phyloP scores from a whole-genome alignment of 2,329 filamentous ascomycete species.

The Westerdykella aurantiaca region DNA sequence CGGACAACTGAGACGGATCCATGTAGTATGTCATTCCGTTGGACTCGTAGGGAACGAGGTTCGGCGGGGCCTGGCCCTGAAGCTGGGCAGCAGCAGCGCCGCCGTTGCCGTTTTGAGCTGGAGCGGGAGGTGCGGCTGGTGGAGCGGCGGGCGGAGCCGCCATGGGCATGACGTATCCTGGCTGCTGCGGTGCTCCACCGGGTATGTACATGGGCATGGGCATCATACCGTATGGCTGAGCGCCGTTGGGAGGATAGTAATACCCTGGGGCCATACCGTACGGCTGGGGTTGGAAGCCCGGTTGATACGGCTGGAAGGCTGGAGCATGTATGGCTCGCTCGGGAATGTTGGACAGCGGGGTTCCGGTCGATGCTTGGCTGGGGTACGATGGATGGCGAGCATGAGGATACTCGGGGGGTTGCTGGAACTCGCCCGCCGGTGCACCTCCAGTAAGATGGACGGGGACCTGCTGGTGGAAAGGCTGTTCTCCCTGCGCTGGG shows the following conservation, averaged over 20 bases:
- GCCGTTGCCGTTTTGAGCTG: background rate
- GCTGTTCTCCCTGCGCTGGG: slow-evolving; percentile 66
- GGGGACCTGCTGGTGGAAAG: slow-evolving; percentile 94
- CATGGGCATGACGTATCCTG: slow-evolving; percentile 38
- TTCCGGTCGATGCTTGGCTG: slow-evolving; percentile 65
- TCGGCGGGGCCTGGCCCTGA: slow-evolving; percentile 37
- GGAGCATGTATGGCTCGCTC: slow-evolving; percentile 87
- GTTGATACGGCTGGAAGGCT: slow-evolving; percentile 67
- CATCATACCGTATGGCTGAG: slow-evolving; percentile 41
- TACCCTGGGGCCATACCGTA: slow-evolving; percentile 44
- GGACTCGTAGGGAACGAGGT: slow-evolving; percentile 72
- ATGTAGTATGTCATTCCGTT: slow-evolving; percentile 98
- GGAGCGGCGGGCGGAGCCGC: slow-evolving; percentile 29
- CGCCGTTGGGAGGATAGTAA: slow-evolving; percentile 54
- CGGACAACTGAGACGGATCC: slow-evolving; percentile 63
- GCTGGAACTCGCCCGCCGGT: slow-evolving; percentile 40
- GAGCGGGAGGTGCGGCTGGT: slow-evolving; percentile 22
- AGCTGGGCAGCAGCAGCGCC: background rate
- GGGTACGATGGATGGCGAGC: slow-evolving; percentile 63
- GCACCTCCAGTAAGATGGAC: slow-evolving; percentile 59
- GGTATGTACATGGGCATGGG: slow-evolving; percentile 56
- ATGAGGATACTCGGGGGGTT: slow-evolving; percentile 54
- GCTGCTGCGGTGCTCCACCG: slow-evolving; percentile 44
- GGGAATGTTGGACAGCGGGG: slow-evolving; percentile 84
- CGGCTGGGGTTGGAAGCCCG: slow-evolving; percentile 48